Percentiles rank a stretch among this genome's conserved stretches.
phyloP scores from a whole-genome alignment of 31 red algal species.

The Odonthalia washingtoniensis region DNA sequence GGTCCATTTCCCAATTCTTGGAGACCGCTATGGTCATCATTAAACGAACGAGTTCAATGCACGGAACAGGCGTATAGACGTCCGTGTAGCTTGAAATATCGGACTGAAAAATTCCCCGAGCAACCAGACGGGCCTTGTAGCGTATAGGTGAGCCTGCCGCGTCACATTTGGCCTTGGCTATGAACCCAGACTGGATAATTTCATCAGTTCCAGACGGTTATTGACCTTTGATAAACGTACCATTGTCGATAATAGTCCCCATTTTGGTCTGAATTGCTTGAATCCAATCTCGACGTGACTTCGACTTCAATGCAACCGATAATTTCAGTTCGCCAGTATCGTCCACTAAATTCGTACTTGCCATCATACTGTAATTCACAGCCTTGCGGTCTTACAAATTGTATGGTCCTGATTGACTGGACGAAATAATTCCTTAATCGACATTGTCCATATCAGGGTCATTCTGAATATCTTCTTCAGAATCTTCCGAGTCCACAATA shows the following conservation, averaged over 20 bases:
- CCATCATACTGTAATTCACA: too few relatives aligned
- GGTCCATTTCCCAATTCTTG: neutral
- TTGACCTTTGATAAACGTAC: neutral
- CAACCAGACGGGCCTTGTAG: conserved; percentile 25
- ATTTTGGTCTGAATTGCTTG: neutral
- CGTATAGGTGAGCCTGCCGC: neutral
- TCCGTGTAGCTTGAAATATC: neutral
- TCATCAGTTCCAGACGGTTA: neutral
- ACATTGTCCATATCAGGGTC: too few relatives aligned
- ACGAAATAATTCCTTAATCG: too few relatives aligned
- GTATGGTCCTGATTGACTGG: too few relatives aligned
- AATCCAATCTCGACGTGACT: neutral
- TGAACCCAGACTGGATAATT: conserved; percentile 22
- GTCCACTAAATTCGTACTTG: neutral
- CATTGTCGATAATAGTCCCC: neutral
- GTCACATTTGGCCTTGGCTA: neutral
- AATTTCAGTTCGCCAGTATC: conserved; percentile 30
- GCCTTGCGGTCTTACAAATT: too few relatives aligned
- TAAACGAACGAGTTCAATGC: conserved; percentile 10
- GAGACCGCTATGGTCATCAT: neutral
- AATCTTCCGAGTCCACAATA: too few relatives aligned
- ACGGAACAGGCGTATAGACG: neutral
- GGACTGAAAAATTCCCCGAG: conserved; percentile 28
- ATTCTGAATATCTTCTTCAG: too few relatives aligned
- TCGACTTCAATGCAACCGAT: neutral